Base-by-base conservation (phyloP, 2,329 filamentous ascomycete genomes). In the Ophiostoma quercus region DNA sequence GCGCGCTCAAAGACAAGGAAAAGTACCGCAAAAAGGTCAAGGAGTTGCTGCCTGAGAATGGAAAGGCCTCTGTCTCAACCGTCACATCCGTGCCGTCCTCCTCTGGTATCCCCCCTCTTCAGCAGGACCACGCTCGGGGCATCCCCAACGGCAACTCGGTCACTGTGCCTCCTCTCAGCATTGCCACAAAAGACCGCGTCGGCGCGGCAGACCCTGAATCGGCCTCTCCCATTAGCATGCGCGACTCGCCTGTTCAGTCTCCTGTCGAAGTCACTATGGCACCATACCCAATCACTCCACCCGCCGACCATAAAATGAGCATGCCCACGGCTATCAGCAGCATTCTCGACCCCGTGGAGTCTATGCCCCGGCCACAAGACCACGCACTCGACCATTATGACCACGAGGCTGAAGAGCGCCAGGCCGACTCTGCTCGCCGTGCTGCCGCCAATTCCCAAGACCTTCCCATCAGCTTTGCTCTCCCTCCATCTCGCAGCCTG, bases 1-100 rank as follows among this genome's bases (percentile, higher is more conserved):
- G 92, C 68, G 89, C 94, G 0, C 79, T 97, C 73, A 96, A 96
- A 77, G 95, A 98, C 74, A 97, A 97, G 79, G 94, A 98, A 74
- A 90, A 90, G 75, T 98, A 98, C 77, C 88, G 92, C 75, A 94
- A 90, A 79, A 97, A 95, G 79, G 78, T 96, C 62, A 97, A 96
- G 79, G 94, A 98, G 70, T 79, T 87, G 9, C 78, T 88, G 75
- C 78, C 83, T 0, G 76, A 79, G 37, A 37, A 29, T 37, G 34
- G 37, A 16, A 51, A 47, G 22, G 12, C 41, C 51, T 29, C 65
- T 19, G 11, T 37, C 51, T 63, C 14, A 41, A 19, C n/a, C 68
- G 72, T 1, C 43, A 47, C 43, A 7, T 47, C 75, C 25, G 39
- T 9, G 5, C 37, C 43, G 34, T 67, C 66, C 32, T 6, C 47